Percentiles rank a stretch among this genome's conserved stretches.
These are phyloP conservation scores for Phialophora tarda DNA, from an alignment of 2,329 filamentous ascomycete species.

Conservation along the genomic window DNA sequence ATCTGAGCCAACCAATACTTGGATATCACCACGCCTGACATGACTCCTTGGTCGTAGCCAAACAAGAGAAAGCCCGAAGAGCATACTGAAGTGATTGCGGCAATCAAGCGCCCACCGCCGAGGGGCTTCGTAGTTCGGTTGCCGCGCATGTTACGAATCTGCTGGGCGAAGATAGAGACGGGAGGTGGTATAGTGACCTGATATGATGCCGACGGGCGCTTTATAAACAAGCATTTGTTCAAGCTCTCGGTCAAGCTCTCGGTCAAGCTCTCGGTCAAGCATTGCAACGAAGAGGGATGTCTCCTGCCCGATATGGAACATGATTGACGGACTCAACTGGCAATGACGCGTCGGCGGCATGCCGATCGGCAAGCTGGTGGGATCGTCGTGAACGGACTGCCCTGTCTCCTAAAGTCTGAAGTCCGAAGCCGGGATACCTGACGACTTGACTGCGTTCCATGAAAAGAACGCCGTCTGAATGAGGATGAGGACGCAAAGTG, in stretches of 20 bases:
- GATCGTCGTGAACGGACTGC: neutral
- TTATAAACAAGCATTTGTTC: constrained; percentile 5
- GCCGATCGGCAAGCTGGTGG: neutral
- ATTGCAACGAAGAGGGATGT: constrained; percentile 2
- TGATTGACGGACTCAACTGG: constrained; percentile 4
- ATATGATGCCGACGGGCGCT: neutral
- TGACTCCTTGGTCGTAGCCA: constrained; percentile 60
- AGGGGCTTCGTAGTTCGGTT: constrained; percentile 4
- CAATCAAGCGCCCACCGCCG: constrained; percentile 10
- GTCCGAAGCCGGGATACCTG: too few relatives aligned
- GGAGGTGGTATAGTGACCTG: neutral
- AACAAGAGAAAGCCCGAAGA: constrained; percentile 34
- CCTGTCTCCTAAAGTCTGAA: neutral
- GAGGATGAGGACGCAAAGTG: neutral
- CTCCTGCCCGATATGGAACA: constrained; percentile 10
- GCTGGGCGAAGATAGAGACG: neutral
- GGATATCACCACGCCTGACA: constrained; percentile 75
- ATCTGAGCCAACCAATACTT: constrained; percentile 63
- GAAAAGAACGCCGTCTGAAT: neutral
- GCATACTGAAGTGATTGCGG: constrained; percentile 24
- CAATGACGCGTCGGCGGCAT: constrained; percentile 9
- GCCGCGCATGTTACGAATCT: neutral
- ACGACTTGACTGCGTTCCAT: neutral
- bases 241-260: constrained; percentile 18
- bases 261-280: constrained; percentile 16